Evolutionary conservation across 164 flowering plant genomes (phyloP), one percentile per base, ranked within the genome.

Genomic region (Piper betle): DNA sequence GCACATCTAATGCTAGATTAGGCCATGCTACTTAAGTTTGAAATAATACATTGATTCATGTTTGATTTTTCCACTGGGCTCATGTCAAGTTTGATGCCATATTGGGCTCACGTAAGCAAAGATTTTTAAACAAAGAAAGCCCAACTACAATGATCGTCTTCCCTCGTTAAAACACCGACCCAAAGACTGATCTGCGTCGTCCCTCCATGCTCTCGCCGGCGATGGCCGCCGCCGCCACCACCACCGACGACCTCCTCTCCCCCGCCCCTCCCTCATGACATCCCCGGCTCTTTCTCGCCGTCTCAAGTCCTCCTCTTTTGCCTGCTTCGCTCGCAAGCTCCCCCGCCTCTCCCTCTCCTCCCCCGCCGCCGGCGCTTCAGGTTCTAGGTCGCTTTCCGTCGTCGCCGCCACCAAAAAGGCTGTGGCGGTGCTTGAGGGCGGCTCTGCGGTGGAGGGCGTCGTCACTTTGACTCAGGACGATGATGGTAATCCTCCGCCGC

Each of bases 371-470:
- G 50, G 15, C 50, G 7, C 50, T 15, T 15, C 67, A 25, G 33
- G 33, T 25, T 25, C 33, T 9, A 78, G 67, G 59, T 66, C 80
- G 12, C 69, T 81, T 63, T 55, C 82, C 33, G 67, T 87, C 19
- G 73, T 76, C 38, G 82, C 95, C n/a, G 86, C 80, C 50, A 57
- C 84, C 33, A 86, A 85, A 72, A 91, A 88, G 69, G 92, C 92
- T 39, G 91, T 91, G 7, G 92, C 92, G 3, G 98, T 91, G 20
- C 87, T 91, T 66, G 88, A 85, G 64, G 94, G 96, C 10, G 76
- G 55, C 58, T 78, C 94, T 46, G 18, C 39, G 8, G 95, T 86
- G 54, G 88, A 91, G 74, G 97, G 96, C 38, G 88, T 86, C 16
- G 97, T 78, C 74, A 85, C 84, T 13, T 77, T 91, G 68, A 71